phyloP scores from a whole-genome alignment of 805 yeast genomes.

The Yarrowia sp. region DNA sequence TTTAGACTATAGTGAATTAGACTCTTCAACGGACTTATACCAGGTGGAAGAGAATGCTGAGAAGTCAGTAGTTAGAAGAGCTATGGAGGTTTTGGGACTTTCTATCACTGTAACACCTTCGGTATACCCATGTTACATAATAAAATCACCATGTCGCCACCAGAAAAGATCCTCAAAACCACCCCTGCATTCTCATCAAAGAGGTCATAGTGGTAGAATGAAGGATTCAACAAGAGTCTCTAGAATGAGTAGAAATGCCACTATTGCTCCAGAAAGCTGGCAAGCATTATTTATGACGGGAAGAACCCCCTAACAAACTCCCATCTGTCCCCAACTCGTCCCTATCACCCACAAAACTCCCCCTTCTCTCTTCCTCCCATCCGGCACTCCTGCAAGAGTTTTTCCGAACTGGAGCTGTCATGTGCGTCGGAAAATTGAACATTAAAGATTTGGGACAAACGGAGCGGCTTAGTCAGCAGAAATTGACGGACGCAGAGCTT shows the following conservation, averaged over 20 bases:
- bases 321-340: too few relatives aligned
- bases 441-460: not conserved
- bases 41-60: too few relatives aligned
- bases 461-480: too few relatives aligned
- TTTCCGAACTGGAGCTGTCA: slow-evolving; percentile 11
- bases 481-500: too few relatives aligned
- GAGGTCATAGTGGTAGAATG: too few relatives aligned
- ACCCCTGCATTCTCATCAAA: not conserved
- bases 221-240: too few relatives aligned
- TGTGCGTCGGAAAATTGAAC: slow-evolving; percentile 18
- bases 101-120: not conserved
- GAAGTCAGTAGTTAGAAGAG: not conserved
- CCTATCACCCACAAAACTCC: too few relatives aligned
- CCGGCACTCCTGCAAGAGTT: slow-evolving; percentile 10
- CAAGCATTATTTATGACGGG: too few relatives aligned
- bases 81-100: not conserved
- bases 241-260: too few relatives aligned
- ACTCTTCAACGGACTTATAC: not conserved
- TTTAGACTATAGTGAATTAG: not conserved
- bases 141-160: not conserved
- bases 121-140: not conserved
- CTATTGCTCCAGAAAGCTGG: too few relatives aligned
- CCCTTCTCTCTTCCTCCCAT: not conserved
- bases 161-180: not conserved
- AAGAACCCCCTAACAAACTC: too few relatives aligned